Conservation (phyloP, 140 eudicot species). For the Cichorium intybus region DNA sequence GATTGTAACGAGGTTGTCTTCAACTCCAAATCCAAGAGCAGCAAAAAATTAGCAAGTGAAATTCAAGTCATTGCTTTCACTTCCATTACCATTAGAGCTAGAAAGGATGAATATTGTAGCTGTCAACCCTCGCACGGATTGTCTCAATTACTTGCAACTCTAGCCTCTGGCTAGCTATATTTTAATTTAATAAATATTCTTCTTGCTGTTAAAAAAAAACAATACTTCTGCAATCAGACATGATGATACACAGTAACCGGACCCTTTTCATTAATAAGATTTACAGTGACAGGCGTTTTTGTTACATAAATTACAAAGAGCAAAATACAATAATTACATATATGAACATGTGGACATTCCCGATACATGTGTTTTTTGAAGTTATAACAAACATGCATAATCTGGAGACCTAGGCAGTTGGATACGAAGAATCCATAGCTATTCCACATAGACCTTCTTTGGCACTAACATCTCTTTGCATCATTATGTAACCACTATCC, state of each 20-base stretch:
- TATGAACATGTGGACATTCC: neutral
- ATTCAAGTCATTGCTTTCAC: too few relatives aligned
- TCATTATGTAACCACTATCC: slow-evolving; percentile 38
- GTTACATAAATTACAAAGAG: neutral
- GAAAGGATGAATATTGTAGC: too few relatives aligned
- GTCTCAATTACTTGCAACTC: too few relatives aligned
- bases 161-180: neutral
- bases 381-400: neutral
- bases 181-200: neutral
- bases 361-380: too few relatives aligned
- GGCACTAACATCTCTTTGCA: slow-evolving; percentile 32
- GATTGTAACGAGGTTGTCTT: too few relatives aligned
- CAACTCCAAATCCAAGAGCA: too few relatives aligned
- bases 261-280: neutral
- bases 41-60: too few relatives aligned
- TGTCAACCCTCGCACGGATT: too few relatives aligned
- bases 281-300: neutral
- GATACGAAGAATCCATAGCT: slow-evolving; percentile 43
- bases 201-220: neutral
- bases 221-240: neutral
- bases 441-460: slow-evolving; percentile 40
- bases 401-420: slow-evolving; percentile 11
- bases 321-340: neutral
- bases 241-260: neutral
- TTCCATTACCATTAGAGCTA: too few relatives aligned